These are phyloP conservation scores for Flagelloscypha sp. DNA, from an alignment of 768 basidiomycete species.

Conservation along the genomic window DNA sequence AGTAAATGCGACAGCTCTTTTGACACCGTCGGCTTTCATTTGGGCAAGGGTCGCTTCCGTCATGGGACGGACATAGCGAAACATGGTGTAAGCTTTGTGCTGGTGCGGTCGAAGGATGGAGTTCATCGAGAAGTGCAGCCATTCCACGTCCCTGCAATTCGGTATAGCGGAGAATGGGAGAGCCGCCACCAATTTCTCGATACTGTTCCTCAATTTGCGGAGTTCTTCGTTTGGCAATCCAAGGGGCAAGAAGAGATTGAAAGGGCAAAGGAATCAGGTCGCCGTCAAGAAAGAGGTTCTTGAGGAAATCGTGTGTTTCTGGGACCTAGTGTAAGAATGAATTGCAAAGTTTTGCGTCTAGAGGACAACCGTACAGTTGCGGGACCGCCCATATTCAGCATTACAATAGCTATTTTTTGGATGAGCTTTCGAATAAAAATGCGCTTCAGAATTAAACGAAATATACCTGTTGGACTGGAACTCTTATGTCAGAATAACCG, in stretches of 20 bases:
- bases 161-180: slow-evolving; percentile 90
- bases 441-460: slow-evolving; percentile 3
- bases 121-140: slow-evolving; percentile 85
- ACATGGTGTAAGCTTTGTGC: slow-evolving; percentile 93
- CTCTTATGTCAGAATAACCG: too few species aligned
- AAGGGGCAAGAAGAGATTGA: slow-evolving; percentile 78
- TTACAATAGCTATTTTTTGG: slow-evolving; percentile 63
- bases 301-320: slow-evolving; percentile 90
- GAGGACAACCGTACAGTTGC: slow-evolving; percentile 54
- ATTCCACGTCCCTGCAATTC: slow-evolving; percentile 82
- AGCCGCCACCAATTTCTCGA: slow-evolving; percentile 89
- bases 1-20: slow-evolving; percentile 88
- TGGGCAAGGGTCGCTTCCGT: slow-evolving; percentile 75
- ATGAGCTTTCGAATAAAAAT: slow-evolving; percentile 12
- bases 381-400: slow-evolving; percentile 99
- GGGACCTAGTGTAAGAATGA: slow-evolving; percentile 49
- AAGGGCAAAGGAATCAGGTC: slow-evolving; percentile 96
- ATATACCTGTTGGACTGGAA: slow-evolving; percentile 54
- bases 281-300: slow-evolving; percentile 81
- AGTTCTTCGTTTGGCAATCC: slow-evolving; percentile 82
- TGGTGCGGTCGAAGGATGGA: slow-evolving; percentile 91
- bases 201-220: slow-evolving; percentile 95
- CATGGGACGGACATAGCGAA: slow-evolving; percentile 87
- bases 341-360: slow-evolving; percentile 5
- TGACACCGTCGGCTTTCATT: slow-evolving; percentile 87